Percentiles rank a stretch among this genome's conserved stretches.
Conservation (phyloP, 225 moss, liverwort and hornwort species). For the Rhytidiadelphus loreus region DNA sequence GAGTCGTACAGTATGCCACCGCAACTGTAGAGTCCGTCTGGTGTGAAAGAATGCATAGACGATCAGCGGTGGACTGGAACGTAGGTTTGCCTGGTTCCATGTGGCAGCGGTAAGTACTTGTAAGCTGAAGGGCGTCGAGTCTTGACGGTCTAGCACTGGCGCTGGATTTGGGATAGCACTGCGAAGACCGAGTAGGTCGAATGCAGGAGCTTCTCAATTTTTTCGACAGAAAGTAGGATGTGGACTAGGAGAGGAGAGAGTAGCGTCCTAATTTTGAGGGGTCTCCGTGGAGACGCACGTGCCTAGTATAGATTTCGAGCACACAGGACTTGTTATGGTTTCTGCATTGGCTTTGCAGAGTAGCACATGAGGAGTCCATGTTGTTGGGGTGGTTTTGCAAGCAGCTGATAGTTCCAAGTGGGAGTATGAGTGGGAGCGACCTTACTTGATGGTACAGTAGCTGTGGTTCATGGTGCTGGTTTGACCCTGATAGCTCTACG, state of each 20-base stretch:
- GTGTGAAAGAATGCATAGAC: not conserved
- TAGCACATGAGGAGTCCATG: not conserved
- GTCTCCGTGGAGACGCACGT: not conserved
- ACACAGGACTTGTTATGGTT: not conserved
- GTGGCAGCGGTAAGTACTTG: not conserved
- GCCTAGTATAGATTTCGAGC: not conserved
- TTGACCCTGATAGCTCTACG: conserved; percentile 23
- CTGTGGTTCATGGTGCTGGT: conserved; percentile 22
- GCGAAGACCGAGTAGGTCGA: not conserved
- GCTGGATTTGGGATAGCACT: not conserved
- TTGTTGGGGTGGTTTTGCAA: conserved; percentile 4
- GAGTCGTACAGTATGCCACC: not conserved
- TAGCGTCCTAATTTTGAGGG: not conserved
- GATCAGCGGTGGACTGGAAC: not conserved
- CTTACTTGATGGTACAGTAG: conserved; percentile 1
- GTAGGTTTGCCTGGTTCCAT: not conserved
- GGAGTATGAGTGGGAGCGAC: not conserved
- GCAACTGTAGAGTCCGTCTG: not conserved
- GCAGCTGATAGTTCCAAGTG: not conserved
- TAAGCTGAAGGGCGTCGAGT: not conserved
- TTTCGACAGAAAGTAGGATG: not conserved
- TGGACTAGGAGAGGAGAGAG: not conserved
- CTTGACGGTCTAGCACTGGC: not conserved
- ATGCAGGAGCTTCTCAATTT: not conserved
- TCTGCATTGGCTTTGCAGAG: not conserved